A percentile compares a stretch with the other conserved stretches of the same genome.
Conservation (phyloP, 208 protist species). For the Naegleria lovaniensis region DNA sequence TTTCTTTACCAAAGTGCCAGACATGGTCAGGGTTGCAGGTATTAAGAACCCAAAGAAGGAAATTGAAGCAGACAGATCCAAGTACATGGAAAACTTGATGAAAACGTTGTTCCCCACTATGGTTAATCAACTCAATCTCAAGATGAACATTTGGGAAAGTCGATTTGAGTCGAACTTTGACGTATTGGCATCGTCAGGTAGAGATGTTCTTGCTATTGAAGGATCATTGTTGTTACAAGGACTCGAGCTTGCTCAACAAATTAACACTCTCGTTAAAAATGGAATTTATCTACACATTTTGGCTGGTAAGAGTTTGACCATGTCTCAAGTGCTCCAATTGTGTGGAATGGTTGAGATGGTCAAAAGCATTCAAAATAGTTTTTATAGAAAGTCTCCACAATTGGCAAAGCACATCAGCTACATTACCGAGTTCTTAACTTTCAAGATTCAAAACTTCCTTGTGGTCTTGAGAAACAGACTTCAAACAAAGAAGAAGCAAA, state of each 20-base stretch:
- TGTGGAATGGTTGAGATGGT: constrained; percentile 69
- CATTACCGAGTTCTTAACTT: constrained; percentile 62
- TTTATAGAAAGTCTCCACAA: constrained; percentile 61
- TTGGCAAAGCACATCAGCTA: constrained; percentile 63
- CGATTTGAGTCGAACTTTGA: constrained; percentile 51
- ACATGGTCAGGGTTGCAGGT: constrained; percentile 34
- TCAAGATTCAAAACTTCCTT: constrained; percentile 61
- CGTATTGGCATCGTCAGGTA: neutral
- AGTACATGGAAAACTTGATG: constrained; percentile 23
- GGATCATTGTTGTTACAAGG: constrained; percentile 42
- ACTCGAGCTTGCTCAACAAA: constrained; percentile 52
- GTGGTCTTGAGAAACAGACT: constrained; percentile 49
- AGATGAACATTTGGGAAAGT: constrained; percentile 48
- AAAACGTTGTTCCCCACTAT: constrained; percentile 27
- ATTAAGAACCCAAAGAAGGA: constrained; percentile 31
- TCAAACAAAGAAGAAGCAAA: constrained; percentile 33
- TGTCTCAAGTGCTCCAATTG: constrained; percentile 57
- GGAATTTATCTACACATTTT: constrained; percentile 65
- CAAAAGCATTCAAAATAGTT: constrained; percentile 70
- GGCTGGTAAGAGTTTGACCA: constrained; percentile 52
- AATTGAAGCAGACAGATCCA: neutral
- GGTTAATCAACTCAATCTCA: constrained; percentile 31
- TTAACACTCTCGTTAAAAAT: constrained; percentile 56
- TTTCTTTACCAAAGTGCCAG: constrained; percentile 30
- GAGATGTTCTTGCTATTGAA: constrained; percentile 7